Evolutionary conservation across 257 asterid species (phyloP).

Genomic region (Capsicum baccatum): DNA sequence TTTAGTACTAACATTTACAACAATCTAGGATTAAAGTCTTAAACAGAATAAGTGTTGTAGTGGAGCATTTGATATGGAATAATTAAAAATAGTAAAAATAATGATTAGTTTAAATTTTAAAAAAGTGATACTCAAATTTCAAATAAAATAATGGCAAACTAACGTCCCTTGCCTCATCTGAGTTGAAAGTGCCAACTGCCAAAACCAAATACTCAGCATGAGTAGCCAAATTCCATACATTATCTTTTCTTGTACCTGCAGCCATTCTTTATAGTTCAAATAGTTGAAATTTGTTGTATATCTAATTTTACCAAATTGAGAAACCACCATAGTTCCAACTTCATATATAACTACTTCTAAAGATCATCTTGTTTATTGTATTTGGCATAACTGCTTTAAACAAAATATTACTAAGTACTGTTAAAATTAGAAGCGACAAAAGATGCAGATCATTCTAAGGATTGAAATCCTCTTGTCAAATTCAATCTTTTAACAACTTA

Average conservation of each 20-base stretch:
- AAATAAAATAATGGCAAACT: slow-evolving; percentile 46
- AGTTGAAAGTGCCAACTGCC: slow-evolving; percentile 90
- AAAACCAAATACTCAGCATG: not conserved
- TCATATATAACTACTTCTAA: not conserved
- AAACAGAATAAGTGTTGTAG: too few relatives aligned
- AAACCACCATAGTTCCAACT: not conserved
- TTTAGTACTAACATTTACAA: too few relatives aligned
- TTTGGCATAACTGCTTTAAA: not conserved
- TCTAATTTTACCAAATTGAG: slow-evolving; percentile 24
- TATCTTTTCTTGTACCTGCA: not conserved
- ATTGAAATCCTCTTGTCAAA: not conserved
- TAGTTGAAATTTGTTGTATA: not conserved
- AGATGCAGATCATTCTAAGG: not conserved
- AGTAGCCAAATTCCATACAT: slow-evolving; percentile 8
- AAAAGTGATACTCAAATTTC: too few relatives aligned
- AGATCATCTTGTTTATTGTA: not conserved
- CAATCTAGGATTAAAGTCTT: too few relatives aligned
- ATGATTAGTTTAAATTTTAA: too few relatives aligned
- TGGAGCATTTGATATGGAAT: too few relatives aligned
- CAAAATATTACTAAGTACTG: not conserved
- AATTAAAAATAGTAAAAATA: too few relatives aligned
- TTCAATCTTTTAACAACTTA: slow-evolving; percentile 22
- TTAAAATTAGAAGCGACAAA: not conserved
- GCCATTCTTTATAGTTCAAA: not conserved
- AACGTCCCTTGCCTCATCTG: slow-evolving; percentile 81